Percentiles rank a stretch among this genome's conserved stretches.
Evolutionary conservation across 1,284 basidiomycete genomes (phyloP).

Genomic region (Austroboletus niveus): DNA sequence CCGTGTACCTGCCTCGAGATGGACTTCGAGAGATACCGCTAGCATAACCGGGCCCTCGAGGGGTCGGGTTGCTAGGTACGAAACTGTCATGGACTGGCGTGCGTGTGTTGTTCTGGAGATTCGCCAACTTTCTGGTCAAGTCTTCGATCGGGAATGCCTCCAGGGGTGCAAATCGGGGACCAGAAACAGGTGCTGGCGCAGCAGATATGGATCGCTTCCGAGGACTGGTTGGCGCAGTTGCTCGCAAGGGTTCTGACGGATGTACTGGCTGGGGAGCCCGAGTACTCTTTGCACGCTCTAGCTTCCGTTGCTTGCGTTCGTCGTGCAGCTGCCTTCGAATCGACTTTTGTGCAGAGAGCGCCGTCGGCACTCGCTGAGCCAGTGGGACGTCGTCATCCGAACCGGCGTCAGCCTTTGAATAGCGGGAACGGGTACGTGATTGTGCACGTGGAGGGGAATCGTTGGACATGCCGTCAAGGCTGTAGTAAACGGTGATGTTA

Average conservation of each 20-base stretch:
- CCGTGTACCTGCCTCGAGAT: constrained; percentile 21
- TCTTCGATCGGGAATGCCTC: constrained; percentile 55
- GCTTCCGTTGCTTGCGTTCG: constrained; percentile 58
- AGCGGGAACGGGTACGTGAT: constrained; percentile 24
- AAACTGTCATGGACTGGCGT: constrained; percentile 13
- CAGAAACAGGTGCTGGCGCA: constrained; percentile 19
- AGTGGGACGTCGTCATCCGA: constrained; percentile 67
- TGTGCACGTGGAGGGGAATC: constrained; percentile 18
- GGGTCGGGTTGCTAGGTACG: constrained; percentile 2
- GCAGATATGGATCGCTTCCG: constrained; percentile 33
- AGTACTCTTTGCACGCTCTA: constrained; percentile 43
- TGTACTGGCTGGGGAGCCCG: constrained; percentile 5
- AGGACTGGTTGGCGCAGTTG: constrained; percentile 6
- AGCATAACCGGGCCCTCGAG: constrained; percentile 10
- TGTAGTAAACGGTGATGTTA: constrained; percentile 42
- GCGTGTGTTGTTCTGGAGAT: constrained; percentile 39
- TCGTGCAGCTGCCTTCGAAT: constrained; percentile 69
- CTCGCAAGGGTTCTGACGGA: constrained; percentile 6
- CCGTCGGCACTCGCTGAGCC: constrained; percentile 73
- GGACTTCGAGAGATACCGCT: constrained; percentile 21
- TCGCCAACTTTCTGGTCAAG: constrained; percentile 54
- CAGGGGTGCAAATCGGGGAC: constrained; percentile 13
- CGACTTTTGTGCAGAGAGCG: constrained; percentile 72
- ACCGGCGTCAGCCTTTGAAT: constrained; percentile 21
- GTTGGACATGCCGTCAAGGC: constrained; percentile 32